Evolutionary conservation across 331 rosid species (phyloP), one percentile per base, ranked within the genome.

Genomic region (Erythrophleum ivorense): DNA sequence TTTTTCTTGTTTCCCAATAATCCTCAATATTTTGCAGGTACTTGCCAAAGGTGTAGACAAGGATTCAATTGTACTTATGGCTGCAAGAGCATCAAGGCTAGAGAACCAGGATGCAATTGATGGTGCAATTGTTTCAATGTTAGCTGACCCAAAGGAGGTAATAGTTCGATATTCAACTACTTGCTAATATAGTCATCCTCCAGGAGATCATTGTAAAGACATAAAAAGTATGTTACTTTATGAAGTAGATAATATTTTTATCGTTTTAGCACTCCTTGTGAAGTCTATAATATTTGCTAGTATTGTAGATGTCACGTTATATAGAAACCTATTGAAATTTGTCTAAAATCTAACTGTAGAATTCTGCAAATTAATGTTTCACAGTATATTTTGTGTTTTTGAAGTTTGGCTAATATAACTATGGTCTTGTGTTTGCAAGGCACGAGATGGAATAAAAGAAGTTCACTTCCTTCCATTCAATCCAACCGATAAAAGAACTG

Each of bases 91-190:
- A 74, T 91, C 94, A 38, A 90, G 97, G 85, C 75, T 87, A 46
- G 94, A 92, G 78, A 90, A 88, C 76, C 97, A 90, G 68, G 94
- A 92, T 69, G 97, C 97, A 58, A 92, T 92, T 75, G 97, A 92
- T 78, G 12, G 86, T 46, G 94, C 92, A 67, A 90, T 90, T 49
- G 94, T 92, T 77, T 86, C 92, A 15, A 87, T 92, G 94, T 88
- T 90, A 84, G 88, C 84, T 43, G 94, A 90, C 80, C 97, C 97
- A 60, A 87, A 88, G 68, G 92, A 91, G 97, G 92, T 91, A 82
- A 53, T 76, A 24, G 33, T 73, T 83, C 79, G n/a, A 55, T 18
- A 55, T 58, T 21, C 64, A 71, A 43, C 18, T 15, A 77, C 24
- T 79, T 49, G 19, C 57, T 45, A 79, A 18, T 16, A 46, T 29